Percentiles rank a stretch among this genome's conserved stretches.
phyloP scores from a whole-genome alignment of 2,329 filamentous ascomycete species.

The Epichloe typhina region DNA sequence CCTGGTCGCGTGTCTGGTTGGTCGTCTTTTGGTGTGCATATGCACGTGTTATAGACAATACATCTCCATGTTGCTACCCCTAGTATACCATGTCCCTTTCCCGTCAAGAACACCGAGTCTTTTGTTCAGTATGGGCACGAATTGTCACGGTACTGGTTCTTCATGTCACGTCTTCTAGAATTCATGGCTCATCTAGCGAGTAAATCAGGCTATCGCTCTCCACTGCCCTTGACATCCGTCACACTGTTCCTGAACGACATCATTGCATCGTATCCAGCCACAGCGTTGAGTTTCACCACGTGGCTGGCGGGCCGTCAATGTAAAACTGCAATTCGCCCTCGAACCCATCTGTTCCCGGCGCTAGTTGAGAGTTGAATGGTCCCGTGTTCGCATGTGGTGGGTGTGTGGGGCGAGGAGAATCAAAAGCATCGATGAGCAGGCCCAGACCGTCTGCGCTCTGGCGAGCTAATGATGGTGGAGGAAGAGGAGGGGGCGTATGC shows the following conservation, averaged over 20 bases:
- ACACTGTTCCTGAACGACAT: background rate
- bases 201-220: background rate
- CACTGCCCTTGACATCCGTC: background rate
- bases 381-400: constrained; percentile 7
- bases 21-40: too few relatives aligned
- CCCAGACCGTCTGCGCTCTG: constrained; percentile 21
- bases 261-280: constrained; percentile 8
- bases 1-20: too few relatives aligned
- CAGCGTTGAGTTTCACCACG: constrained; percentile 6
- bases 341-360: constrained; percentile 30
- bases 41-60: too few relatives aligned
- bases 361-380: constrained; percentile 11
- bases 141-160: too few relatives aligned
- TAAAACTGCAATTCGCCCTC: constrained; percentile 32
- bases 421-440: constrained; percentile 29
- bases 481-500: constrained; percentile 2
- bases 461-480: constrained; percentile 7
- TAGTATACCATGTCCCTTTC: too few relatives aligned
- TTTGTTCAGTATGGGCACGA: too few relatives aligned
- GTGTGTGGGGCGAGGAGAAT: constrained; percentile 14
- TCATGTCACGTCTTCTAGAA: too few relatives aligned
- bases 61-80: too few relatives aligned
- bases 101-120: too few relatives aligned
- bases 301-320: constrained; percentile 22
- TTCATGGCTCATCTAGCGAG: too few relatives aligned